Conservation (phyloP, 768 basidiomycete genomes). For the Kwoniella europaea region DNA sequence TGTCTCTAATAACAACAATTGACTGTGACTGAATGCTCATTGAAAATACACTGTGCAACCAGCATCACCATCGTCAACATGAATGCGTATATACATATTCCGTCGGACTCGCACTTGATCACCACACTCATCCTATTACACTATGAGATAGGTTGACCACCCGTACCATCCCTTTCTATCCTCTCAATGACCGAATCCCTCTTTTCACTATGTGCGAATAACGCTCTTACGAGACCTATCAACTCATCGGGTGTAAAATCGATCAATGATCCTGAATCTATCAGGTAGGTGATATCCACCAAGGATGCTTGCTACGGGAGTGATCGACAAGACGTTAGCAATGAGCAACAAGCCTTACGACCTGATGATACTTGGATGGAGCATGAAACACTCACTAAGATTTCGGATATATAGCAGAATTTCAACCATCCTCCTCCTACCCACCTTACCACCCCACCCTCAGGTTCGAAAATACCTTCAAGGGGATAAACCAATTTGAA, state of each 20-base stretch:
- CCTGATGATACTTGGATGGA: not conserved
- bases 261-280: slow-evolving; percentile 85
- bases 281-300: slow-evolving; percentile 87
- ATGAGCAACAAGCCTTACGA: not conserved
- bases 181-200: slow-evolving; percentile 76
- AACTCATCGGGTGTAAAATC: slow-evolving; percentile 88
- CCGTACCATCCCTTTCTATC: slow-evolving; percentile 39
- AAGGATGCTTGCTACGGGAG: slow-evolving; percentile 58
- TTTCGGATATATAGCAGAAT: slow-evolving; percentile 89
- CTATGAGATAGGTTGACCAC: slow-evolving; percentile 1
- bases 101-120: too few species aligned
- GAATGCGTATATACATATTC: too few species aligned
- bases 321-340: not conserved
- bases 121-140: not conserved
- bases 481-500: slow-evolving; percentile 77
- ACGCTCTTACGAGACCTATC: slow-evolving; percentile 75
- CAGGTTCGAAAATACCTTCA: slow-evolving; percentile 60
- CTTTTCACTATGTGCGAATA: slow-evolving; percentile 85
- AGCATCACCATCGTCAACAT: too few species aligned
- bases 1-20: too few species aligned
- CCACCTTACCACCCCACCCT: slow-evolving; percentile 70
- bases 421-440: slow-evolving; percentile 89
- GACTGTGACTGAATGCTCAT: too few species aligned
- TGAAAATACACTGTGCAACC: too few species aligned
- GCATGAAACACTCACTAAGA: slow-evolving; percentile 68